Conservation (phyloP, 2,329 filamentous ascomycete species). For the Lachnellula occidentalis region DNA sequence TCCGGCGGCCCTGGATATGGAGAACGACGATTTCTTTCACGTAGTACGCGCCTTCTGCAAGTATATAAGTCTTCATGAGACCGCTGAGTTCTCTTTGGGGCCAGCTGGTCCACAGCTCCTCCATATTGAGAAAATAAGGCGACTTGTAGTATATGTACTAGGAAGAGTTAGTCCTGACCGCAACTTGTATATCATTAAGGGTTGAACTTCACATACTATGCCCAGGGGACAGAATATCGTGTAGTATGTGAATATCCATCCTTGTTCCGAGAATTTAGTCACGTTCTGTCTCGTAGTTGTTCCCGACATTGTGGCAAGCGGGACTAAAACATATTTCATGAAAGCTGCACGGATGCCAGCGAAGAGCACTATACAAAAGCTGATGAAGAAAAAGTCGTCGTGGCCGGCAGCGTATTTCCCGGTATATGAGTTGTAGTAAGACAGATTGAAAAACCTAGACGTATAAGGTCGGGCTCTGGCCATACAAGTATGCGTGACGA, state of each 20-base stretch:
- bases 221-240: constrained; percentile 73
- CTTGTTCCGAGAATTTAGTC: constrained; percentile 83
- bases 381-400: constrained; percentile 70
- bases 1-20: constrained; percentile 85
- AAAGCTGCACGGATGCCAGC: constrained; percentile 73
- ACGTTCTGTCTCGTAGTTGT: constrained; percentile 67
- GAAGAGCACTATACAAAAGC: constrained; percentile 73
- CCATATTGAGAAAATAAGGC: constrained; percentile 68
- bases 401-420: constrained; percentile 67
- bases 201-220: constrained; percentile 52
- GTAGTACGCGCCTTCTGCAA: constrained; percentile 88
- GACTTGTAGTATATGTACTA: constrained; percentile 47
- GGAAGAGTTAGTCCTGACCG: neutral
- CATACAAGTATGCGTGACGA: constrained; percentile 73
- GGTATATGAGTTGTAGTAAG: constrained; percentile 65
- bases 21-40: constrained; percentile 87
- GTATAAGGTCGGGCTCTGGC: constrained; percentile 71
- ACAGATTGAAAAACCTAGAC: constrained; percentile 73
- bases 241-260: constrained; percentile 82
- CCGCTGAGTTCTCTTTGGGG: constrained; percentile 68
- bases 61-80: constrained; percentile 77
- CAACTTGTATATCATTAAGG: neutral
- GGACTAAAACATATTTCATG: constrained; percentile 81
- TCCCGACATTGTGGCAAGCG: constrained; percentile 65
- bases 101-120: constrained; percentile 75